Evolutionary conservation across 2,329 filamentous ascomycete genomes (phyloP).

Genomic region (Emericellopsis atlantica): DNA sequence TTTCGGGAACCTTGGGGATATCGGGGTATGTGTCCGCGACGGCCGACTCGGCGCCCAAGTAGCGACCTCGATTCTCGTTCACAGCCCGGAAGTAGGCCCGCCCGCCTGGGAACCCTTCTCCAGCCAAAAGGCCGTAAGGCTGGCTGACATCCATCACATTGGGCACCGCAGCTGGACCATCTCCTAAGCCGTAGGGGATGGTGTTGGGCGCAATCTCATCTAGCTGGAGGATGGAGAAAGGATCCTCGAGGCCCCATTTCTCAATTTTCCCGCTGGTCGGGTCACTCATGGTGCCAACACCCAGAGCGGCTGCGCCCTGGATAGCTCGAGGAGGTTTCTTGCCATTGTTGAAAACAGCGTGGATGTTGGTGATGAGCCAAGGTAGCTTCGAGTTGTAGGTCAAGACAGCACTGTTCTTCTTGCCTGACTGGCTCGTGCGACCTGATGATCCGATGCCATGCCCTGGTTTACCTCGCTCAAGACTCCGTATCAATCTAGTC

Average conservation of each 20-base stretch:
- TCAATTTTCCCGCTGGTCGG: conserved; percentile 65
- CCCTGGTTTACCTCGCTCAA: conserved; percentile 69
- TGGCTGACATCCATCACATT: conserved; percentile 90
- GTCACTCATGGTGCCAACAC: conserved; percentile 70
- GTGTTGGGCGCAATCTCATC: conserved; percentile 64
- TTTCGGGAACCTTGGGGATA: conserved; percentile 62
- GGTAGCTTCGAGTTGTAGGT: conserved; percentile 80
- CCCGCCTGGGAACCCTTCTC: conserved; percentile 77
- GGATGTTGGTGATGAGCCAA: conserved; percentile 66
- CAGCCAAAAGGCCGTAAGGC: conserved; percentile 68
- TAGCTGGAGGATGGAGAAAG: conserved; percentile 63
- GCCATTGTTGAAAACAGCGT: conserved; percentile 60
- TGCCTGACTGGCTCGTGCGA: conserved; percentile 38
- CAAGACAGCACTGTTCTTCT: conserved; percentile 60
- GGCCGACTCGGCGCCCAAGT: conserved; percentile 50
- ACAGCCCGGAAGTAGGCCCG: conserved; percentile 64
- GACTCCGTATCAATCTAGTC: conserved; percentile 69
- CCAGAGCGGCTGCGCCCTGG: conserved; percentile 70
- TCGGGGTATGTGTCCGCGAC: conserved; percentile 53
- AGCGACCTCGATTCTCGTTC: conserved; percentile 65
- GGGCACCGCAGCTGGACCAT: conserved; percentile 65
- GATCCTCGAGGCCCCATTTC: conserved; percentile 70
- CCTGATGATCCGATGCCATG: conserved; percentile 40
- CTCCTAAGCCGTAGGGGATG: conserved; percentile 63
- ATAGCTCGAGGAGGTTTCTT: conserved; percentile 70